Percentiles rank a stretch among this genome's conserved stretches.
Conservation (phyloP, 2,329 filamentous ascomycete genomes). For the Fusarium torreyae region DNA sequence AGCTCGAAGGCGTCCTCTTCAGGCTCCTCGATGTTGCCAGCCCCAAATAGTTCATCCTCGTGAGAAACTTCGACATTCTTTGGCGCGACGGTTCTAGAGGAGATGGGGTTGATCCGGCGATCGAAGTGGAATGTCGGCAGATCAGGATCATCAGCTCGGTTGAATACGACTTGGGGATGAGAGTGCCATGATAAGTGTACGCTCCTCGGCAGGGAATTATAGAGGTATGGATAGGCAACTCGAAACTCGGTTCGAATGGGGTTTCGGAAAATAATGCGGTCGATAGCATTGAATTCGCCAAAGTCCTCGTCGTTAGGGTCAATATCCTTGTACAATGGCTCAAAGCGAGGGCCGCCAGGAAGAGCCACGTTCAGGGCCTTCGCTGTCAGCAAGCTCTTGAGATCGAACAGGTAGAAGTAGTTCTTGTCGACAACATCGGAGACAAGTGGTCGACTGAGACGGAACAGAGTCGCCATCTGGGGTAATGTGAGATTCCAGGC, state of each 20-base stretch:
- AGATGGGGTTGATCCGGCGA: conserved; percentile 97
- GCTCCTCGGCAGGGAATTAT: conserved; percentile 95
- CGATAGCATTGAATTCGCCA: conserved; percentile 99
- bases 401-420: conserved; percentile 97
- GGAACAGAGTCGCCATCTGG: conserved; percentile 96
- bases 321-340: conserved; percentile 98
- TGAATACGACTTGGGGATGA: conserved; percentile 92
- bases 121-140: conserved; percentile 98
- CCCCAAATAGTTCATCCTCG: conserved; percentile 93
- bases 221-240: conserved; percentile 93
- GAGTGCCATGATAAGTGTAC: conserved; percentile 96
- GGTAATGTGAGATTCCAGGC: conserved; percentile 92
- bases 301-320: conserved; percentile 99
- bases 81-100: conserved; percentile 91
- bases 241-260: conserved; percentile 96
- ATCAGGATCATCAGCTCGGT: conserved; percentile 87
- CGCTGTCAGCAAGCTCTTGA: conserved; percentile 94
- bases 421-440: conserved; percentile 96
- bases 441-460: conserved; percentile 89
- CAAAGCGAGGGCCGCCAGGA: conserved; percentile 96
- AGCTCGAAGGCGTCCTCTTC: conserved; percentile 90
- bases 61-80: conserved; percentile 94
- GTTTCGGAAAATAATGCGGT: conserved; percentile 97
- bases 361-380: conserved; percentile 98
- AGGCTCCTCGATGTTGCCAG: conserved; percentile 78